Conservation (phyloP, 1,284 basidiomycete species). For the Prillingera fragicola region DNA sequence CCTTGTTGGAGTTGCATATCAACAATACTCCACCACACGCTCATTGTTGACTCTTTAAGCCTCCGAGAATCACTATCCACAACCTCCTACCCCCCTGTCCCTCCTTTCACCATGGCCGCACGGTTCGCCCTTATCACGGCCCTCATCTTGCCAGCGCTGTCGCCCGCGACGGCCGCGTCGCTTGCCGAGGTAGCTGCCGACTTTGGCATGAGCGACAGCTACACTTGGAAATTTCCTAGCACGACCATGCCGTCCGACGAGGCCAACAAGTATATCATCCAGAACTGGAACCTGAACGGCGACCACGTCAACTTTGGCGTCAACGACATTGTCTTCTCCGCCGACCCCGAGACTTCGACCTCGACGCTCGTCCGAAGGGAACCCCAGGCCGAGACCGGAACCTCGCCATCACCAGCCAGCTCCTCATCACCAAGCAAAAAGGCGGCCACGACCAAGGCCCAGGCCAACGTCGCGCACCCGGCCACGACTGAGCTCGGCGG, state of each 20-base stretch:
- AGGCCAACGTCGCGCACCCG: slow-evolving; percentile 17
- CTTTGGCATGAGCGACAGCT: slow-evolving; percentile 24
- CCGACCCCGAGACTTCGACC: not conserved
- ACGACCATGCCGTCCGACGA: slow-evolving; percentile 18
- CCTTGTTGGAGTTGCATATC: no score
- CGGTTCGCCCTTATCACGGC: slow-evolving; percentile 5
- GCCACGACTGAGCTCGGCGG: slow-evolving; percentile 17
- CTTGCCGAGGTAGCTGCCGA: slow-evolving; percentile 2
- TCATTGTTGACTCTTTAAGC: no score
- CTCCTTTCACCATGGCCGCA: no score
- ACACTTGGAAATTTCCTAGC: slow-evolving; percentile 28
- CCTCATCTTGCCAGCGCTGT: slow-evolving; percentile 3
- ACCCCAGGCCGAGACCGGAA: slow-evolving; percentile 4
- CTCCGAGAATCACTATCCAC: no score
- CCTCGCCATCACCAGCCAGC: slow-evolving; percentile 11
- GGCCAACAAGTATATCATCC: slow-evolving; percentile 23
- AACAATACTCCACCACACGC: no score
- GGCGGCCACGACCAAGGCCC: slow-evolving; percentile 6
- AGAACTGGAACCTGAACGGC: slow-evolving; percentile 32
- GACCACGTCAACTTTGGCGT: slow-evolving; percentile 32
- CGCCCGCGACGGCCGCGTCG: not conserved
- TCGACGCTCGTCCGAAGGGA: slow-evolving; percentile 1
- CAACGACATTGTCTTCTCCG: slow-evolving; percentile 14
- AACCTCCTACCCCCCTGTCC: no score
- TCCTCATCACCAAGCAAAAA: slow-evolving; percentile 4